These are phyloP conservation scores for Delitschia confertaspora DNA, from an alignment of 495 filamentous ascomycete genomes.

Conservation along the genomic window DNA sequence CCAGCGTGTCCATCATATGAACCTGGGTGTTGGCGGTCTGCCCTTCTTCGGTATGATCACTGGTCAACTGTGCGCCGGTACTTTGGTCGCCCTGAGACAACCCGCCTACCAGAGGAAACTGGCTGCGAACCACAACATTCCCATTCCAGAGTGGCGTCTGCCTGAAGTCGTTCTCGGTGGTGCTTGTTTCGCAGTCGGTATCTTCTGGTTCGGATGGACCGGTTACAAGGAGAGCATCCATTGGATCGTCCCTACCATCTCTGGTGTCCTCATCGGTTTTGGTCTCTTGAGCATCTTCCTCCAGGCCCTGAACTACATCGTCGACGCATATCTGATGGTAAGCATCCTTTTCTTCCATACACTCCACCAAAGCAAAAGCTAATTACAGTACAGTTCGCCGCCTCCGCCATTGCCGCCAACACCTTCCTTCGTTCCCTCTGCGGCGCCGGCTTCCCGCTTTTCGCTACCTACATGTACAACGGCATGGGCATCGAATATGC, in stretches of 20 bases:
- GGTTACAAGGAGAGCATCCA: constrained; percentile 55
- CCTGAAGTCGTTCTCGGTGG: constrained; percentile 71
- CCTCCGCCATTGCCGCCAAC: constrained; percentile 81
- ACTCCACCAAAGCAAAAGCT: neutral
- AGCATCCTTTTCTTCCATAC: too few species aligned
- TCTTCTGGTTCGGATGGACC: constrained; percentile 88
- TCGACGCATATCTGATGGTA: constrained; percentile 80
- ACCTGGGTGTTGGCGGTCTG: constrained; percentile 58
- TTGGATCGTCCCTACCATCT: constrained; percentile 75
- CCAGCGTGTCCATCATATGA: constrained; percentile 59
- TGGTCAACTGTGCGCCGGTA: constrained; percentile 60
- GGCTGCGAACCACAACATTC: constrained; percentile 59
- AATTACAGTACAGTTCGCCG: constrained; percentile 41
- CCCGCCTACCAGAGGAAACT: constrained; percentile 50
- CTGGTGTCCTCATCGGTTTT: constrained; percentile 54
- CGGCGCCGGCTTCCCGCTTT: constrained; percentile 75
- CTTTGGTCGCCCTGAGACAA: constrained; percentile 56
- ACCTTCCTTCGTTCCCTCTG: constrained; percentile 74
- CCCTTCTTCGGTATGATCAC: constrained; percentile 75
- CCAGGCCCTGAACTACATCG: constrained; percentile 75
- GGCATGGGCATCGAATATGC: constrained; percentile 72
- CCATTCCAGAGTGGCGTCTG: constrained; percentile 79
- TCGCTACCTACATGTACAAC: constrained; percentile 71
- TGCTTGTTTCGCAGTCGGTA: constrained; percentile 59
- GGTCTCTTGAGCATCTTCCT: constrained; percentile 74